Base-by-base conservation (phyloP, 1,284 basidiomycete species). In the Heterobasidion occidentale region DNA sequence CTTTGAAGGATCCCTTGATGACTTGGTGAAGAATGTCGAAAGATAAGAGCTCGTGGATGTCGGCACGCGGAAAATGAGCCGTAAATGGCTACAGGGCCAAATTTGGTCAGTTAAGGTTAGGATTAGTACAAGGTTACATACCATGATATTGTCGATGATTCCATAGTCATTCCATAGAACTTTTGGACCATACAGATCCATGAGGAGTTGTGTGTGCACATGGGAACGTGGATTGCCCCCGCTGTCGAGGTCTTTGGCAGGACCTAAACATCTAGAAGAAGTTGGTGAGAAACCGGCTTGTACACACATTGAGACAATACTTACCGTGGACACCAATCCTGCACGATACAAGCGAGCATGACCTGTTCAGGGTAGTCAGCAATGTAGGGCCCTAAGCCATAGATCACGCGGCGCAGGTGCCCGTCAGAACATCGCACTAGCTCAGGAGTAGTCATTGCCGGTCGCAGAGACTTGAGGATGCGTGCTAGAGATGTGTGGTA, bases 1-100 rank as follows among this genome's bases (percentile, higher is more conserved):
- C 73, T 55, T 74, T 73, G 62, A 72, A 72, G 3, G 66, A 60
- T 0, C 71, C 71, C 56, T 73, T 74, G 60, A 71, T 73, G 35
- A 74, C 33, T 54, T 75, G 72, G 56, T 76, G 73, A 2, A 76
- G 69, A 5, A 74, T 56, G 57, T 76, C 71, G 11, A 71, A 67
- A 3, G 70, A 61, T 0, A 75, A 36, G 1, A 70, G 58, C 14
- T 67, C 61, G 58, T 72, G 67, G 9, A 75, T 74, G 56, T 75
- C 64, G 0, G 68, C 66, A 12, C 63, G 60, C 0, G 70, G 70
- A 56, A 70, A 72, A 14, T 59, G 35, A 33, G 62, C n/a, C 14
- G 71, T 75, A 56, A 74, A 74, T 5, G 73, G 73, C 69, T 69
- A 20, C 4, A 5, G 3, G n/a, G 19, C 19, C 19, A 19, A 19